phyloP scores from a whole-genome alignment of 2,329 filamentous ascomycete genomes.

The Colletotrichum sansevieriae region DNA sequence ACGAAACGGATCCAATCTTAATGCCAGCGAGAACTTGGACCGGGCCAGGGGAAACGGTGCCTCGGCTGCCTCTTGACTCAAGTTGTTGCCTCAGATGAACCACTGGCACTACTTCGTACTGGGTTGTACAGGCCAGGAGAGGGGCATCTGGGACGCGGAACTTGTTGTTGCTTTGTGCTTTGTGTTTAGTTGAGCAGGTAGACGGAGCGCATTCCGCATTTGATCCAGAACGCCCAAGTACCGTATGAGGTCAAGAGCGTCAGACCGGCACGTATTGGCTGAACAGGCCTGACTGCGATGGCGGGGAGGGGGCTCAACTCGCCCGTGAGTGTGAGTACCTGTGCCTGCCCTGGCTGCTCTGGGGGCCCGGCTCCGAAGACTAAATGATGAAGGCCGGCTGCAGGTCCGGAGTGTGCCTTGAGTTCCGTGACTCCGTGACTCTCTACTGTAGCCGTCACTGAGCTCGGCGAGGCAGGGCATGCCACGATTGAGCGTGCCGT shows the following conservation, averaged over 20 bases:
- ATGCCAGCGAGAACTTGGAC: slow-evolving; percentile 7
- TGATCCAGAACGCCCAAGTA: background rate
- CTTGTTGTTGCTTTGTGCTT: background rate
- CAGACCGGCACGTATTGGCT: too few species aligned
- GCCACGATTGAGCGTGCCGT: background rate
- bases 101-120: too few species aligned
- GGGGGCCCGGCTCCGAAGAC: slow-evolving; percentile 23
- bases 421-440: slow-evolving; percentile 16
- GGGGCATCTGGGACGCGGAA: too few species aligned
- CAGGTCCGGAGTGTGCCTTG: slow-evolving; percentile 7
- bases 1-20: slow-evolving; percentile 36
- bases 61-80: slow-evolving; percentile 25
- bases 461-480: slow-evolving; percentile 15
- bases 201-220: slow-evolving; percentile 39
- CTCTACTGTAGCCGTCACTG: background rate
- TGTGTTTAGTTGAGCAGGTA: background rate
- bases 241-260: too few species aligned
- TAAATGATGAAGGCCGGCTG: slow-evolving; percentile 11
- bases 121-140: too few species aligned
- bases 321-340: too few species aligned
- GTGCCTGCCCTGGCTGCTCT: slow-evolving; percentile 2
- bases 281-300: too few species aligned
- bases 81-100: slow-evolving; percentile 21
- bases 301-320: too few species aligned
- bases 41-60: slow-evolving; percentile 16